These are phyloP conservation scores for Eutrema japonicum DNA, from an alignment of 345 rosid species.

Conservation along the genomic window DNA sequence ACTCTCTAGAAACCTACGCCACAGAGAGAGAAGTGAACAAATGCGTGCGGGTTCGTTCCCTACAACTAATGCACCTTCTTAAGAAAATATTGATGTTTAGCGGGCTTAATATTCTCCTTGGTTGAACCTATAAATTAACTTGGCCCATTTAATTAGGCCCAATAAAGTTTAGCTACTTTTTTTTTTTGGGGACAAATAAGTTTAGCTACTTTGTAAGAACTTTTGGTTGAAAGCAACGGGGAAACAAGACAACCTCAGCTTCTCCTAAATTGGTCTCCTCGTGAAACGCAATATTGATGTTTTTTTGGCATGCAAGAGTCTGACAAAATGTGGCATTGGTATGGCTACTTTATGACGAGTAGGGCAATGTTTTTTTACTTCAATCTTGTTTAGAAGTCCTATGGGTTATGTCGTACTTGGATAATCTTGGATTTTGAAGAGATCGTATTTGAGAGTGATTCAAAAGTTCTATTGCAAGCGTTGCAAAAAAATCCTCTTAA, in stretches of 20 bases:
- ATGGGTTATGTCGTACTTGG: too few relatives aligned
- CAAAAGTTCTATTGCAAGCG: not conserved
- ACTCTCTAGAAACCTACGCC: conserved; percentile 31
- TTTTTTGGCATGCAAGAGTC: too few relatives aligned
- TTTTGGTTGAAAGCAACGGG: not conserved
- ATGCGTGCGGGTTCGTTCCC: conserved; percentile 22
- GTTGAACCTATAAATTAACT: not conserved
- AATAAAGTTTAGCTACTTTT: not conserved
- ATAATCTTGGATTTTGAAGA: too few relatives aligned
- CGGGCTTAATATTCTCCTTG: conserved; percentile 13
- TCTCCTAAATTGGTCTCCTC: not conserved
- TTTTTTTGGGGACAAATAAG: not conserved
- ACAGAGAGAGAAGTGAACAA: conserved; percentile 8
- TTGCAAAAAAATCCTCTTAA: too few relatives aligned
- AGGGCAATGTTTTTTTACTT: too few relatives aligned
- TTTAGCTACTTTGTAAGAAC: not conserved
- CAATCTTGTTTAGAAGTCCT: too few relatives aligned
- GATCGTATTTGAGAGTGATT: not conserved
- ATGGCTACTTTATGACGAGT: too few relatives aligned
- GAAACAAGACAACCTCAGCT: not conserved
- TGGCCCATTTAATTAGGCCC: conserved; percentile 17
- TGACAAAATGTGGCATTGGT: too few relatives aligned
- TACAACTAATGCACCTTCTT: not conserved
- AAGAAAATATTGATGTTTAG: not conserved
- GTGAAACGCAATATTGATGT: not conserved